Conservation (phyloP, 2,329 filamentous ascomycete species). For the Alternaria alternata region DNA sequence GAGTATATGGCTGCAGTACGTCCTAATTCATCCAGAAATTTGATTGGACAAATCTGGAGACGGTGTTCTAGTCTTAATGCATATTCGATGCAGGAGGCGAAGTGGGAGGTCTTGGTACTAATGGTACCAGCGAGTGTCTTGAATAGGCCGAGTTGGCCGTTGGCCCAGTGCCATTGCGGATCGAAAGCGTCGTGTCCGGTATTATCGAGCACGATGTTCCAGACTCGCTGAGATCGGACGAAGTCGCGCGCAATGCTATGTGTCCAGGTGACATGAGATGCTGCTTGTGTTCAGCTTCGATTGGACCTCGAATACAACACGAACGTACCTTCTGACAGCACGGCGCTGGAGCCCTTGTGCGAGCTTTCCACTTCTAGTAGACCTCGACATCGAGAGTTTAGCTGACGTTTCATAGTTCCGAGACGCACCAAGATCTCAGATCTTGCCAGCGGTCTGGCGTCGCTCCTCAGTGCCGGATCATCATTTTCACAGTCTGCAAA, state of each 20-base stretch:
- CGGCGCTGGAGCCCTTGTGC: not conserved
- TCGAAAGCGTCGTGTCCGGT: constrained; percentile 5
- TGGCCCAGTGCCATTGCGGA: constrained; percentile 5
- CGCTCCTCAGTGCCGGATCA: not conserved
- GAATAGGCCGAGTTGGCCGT: constrained; percentile 3
- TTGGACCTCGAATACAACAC: not conserved
- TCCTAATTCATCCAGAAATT: not conserved
- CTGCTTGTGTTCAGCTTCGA: not conserved
- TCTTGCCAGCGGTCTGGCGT: not conserved
- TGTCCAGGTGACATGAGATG: constrained; percentile 10
- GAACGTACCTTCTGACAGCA: not conserved
- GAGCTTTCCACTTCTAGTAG: not conserved
- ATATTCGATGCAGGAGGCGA: not conserved
- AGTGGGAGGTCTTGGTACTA: not conserved
- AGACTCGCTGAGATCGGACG: not conserved
- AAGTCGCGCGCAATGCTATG: constrained; percentile 28
- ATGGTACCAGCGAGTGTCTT: not conserved
- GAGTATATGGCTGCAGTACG: not conserved
- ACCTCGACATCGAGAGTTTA: not conserved
- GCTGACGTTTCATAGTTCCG: not conserved
- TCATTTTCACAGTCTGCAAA: constrained; percentile 1
- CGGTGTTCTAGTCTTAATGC: not conserved
- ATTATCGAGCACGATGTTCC: not conserved
- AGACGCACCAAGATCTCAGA: not conserved
- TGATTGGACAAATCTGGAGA: not conserved